These are phyloP conservation scores for Pseudocercospora vitis DNA, from an alignment of 2,329 filamentous ascomycete species.

Conservation along the genomic window DNA sequence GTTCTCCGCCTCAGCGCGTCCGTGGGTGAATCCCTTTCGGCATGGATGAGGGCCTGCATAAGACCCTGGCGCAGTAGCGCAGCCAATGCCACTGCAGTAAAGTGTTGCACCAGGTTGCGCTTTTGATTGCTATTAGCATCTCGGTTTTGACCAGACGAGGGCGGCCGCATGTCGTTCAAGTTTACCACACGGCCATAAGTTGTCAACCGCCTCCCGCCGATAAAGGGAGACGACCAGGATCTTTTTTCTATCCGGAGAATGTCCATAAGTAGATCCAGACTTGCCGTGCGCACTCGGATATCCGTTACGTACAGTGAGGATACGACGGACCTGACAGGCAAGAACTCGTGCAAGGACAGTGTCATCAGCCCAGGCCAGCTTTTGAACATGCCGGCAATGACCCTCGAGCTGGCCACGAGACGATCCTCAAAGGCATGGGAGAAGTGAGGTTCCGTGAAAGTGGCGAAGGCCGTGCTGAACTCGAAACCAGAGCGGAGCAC, in stretches of 20 bases:
- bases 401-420: slow-evolving; percentile 83
- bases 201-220: slow-evolving; percentile 86
- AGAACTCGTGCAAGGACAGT: slow-evolving; percentile 82
- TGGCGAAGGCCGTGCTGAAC: slow-evolving; percentile 79
- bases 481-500: slow-evolving; percentile 87
- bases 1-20: slow-evolving; percentile 79
- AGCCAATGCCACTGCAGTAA: slow-evolving; percentile 82
- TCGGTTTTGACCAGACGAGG: slow-evolving; percentile 51
- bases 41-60: slow-evolving; percentile 52
- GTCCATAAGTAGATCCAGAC: slow-evolving; percentile 84
- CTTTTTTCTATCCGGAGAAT: slow-evolving; percentile 86
- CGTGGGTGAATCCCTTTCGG: slow-evolving; percentile 68
- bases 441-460: slow-evolving; percentile 79
- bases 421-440: slow-evolving; percentile 59
- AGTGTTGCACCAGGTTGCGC: slow-evolving; percentile 84
- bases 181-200: slow-evolving; percentile 95
- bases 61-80: slow-evolving; percentile 81
- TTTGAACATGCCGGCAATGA: slow-evolving; percentile 87
- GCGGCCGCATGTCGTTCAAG: slow-evolving; percentile 62
- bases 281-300: slow-evolving; percentile 65
- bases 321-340: slow-evolving; percentile 79
- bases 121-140: slow-evolving; percentile 63
- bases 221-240: slow-evolving; percentile 91
- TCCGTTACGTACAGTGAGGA: slow-evolving; percentile 62
- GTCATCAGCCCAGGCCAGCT: slow-evolving; percentile 92